Conservation (phyloP, 2,329 filamentous ascomycete genomes). For the Claviceps lovelessii region DNA sequence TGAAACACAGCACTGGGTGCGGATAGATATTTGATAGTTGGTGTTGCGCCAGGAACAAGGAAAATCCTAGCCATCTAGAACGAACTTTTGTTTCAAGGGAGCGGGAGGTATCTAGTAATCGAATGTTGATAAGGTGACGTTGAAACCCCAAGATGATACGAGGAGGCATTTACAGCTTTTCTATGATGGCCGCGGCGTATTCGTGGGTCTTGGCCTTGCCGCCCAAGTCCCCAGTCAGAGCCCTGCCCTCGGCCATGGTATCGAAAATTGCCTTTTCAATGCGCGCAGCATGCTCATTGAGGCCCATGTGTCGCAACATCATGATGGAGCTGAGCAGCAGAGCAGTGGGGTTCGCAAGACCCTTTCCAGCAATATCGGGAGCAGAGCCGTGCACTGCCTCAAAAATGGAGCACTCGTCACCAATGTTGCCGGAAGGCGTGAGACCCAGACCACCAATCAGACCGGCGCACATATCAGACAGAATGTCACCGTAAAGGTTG, state of each 20-base stretch:
- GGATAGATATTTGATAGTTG: slow-evolving; percentile 1
- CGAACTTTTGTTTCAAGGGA: neutral
- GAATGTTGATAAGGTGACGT: neutral
- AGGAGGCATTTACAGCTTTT: slow-evolving; percentile 37
- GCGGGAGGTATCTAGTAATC: slow-evolving; percentile 1
- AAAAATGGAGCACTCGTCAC: slow-evolving; percentile 98
- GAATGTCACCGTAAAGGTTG: slow-evolving; percentile 98
- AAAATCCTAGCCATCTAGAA: neutral
- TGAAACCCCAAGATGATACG: neutral
- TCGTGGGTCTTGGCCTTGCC: slow-evolving; percentile 93
- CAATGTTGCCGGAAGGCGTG: slow-evolving; percentile 95
- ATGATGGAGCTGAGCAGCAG: slow-evolving; percentile 93
- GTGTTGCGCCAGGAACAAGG: neutral
- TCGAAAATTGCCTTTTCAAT: slow-evolving; percentile 95
- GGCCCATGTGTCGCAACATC: slow-evolving; percentile 98
- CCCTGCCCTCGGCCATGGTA: slow-evolving; percentile 90
- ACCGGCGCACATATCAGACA: slow-evolving; percentile 98
- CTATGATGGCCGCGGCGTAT: slow-evolving; percentile 85
- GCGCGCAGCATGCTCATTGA: slow-evolving; percentile 66
- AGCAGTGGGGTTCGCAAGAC: slow-evolving; percentile 91
- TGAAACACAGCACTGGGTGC: slow-evolving; percentile 4
- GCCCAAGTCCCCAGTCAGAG: slow-evolving; percentile 87
- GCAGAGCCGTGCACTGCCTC: slow-evolving; percentile 97
- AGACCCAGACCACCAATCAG: slow-evolving; percentile 95
- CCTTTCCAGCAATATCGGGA: slow-evolving; percentile 91